Conservation (phyloP, 2,329 filamentous ascomycete species). For the Cladosporium oxysporum region DNA sequence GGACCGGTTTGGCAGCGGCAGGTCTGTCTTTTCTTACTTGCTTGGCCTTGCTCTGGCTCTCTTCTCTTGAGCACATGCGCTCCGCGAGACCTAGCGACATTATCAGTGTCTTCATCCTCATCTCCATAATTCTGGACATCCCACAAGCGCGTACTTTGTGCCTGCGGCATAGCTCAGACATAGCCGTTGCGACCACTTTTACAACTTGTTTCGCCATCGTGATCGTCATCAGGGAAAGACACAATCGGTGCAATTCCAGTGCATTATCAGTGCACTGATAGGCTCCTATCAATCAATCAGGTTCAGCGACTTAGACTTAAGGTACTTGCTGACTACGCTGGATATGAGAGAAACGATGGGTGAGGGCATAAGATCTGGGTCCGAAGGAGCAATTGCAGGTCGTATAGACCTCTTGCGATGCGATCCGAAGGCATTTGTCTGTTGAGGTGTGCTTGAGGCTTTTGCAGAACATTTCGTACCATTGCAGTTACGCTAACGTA, state of each 20-base stretch:
- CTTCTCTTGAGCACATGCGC: not conserved
- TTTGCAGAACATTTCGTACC: no score
- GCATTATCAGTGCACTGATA: no score
- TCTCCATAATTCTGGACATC: not conserved
- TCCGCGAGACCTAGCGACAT: not conserved
- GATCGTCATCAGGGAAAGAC: no score
- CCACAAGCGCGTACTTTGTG: not conserved
- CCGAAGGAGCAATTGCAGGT: no score
- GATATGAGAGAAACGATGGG: no score
- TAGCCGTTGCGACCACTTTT: not conserved
- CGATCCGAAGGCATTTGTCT: no score
- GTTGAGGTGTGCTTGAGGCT: no score
- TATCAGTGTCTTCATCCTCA: not conserved
- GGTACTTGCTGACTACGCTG: not conserved
- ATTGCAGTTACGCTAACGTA: no score
- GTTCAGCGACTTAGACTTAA: conserved; percentile 25
- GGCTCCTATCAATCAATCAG: no score
- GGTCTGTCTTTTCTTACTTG: not conserved
- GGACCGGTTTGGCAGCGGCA: not conserved
- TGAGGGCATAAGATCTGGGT: no score
- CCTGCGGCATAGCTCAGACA: not conserved
- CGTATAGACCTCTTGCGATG: no score
- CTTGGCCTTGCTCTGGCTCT: not conserved
- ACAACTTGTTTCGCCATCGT: not conserved
- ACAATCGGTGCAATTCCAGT: no score